Evolutionary conservation across 306 rosid species (phyloP).

Genomic region (Geum urbanum): DNA sequence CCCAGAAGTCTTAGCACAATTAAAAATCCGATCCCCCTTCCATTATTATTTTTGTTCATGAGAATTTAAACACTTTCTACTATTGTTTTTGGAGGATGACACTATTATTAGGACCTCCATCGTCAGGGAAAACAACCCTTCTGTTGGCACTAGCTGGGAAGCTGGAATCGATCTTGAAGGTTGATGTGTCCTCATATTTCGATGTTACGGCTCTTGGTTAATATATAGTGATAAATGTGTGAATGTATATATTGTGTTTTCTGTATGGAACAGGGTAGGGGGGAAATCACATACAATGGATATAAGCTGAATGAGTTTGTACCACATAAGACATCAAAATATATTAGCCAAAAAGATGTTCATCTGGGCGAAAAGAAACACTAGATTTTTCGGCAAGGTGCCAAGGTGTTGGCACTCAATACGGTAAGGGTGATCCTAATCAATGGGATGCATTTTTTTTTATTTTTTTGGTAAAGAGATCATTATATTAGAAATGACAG

Average conservation of each 20-base stretch:
- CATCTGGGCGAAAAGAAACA: conserved; percentile 91
- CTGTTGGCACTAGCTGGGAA: conserved; percentile 88
- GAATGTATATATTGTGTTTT: background rate
- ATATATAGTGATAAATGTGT: background rate
- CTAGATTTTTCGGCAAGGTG: conserved; percentile 96
- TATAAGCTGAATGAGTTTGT: conserved; percentile 63
- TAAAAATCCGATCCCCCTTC: too few relatives aligned
- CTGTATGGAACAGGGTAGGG: conserved; percentile 44
- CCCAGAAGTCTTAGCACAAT: too few relatives aligned
- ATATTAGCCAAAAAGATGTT: conserved; percentile 92
- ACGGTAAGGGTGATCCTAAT: conserved; percentile 68
- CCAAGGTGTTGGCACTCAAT: conserved; percentile 88
- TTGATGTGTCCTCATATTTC: too few relatives aligned
- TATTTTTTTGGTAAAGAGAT: too few relatives aligned
- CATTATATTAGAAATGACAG: too few relatives aligned
- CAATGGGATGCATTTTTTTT: too few relatives aligned
- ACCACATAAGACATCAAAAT: conserved; percentile 86
- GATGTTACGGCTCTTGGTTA: too few relatives aligned
- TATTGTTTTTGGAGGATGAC: conserved; percentile 58
- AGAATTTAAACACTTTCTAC: too few relatives aligned
- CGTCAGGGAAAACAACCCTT: conserved; percentile 94
- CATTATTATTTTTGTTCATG: too few relatives aligned
- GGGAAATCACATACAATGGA: conserved; percentile 74
- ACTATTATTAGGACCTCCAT: conserved; percentile 88
- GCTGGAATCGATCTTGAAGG: conserved; percentile 70